phyloP scores from a whole-genome alignment of 2,329 filamentous ascomycete genomes.

The Thielaviopsis euricoi region DNA sequence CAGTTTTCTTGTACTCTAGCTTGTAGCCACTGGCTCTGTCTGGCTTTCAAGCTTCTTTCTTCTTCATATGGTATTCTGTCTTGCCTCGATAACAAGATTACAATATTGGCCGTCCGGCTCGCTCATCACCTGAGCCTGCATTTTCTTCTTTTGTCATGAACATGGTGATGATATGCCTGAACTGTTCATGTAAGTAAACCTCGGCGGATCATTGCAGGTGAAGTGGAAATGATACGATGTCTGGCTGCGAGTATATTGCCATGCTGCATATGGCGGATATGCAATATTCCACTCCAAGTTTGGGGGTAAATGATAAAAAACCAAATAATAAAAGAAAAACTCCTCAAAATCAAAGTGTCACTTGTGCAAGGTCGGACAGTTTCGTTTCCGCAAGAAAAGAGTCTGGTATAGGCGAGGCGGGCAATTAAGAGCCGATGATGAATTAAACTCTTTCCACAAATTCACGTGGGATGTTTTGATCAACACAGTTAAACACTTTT shows the following conservation, averaged over 20 bases:
- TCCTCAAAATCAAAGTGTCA: background rate
- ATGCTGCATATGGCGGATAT: background rate
- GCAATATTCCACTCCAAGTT: background rate
- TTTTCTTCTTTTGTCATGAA: background rate
- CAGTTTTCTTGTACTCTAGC: no score
- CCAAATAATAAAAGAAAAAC: no score
- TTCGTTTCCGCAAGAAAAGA: background rate
- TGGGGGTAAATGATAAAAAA: no score
- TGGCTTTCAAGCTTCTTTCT: no score
- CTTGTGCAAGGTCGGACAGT: background rate
- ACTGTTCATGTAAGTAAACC: no score
- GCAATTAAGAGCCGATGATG: slow-evolving; percentile 4
- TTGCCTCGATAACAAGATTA: background rate
- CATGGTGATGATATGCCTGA: no score
- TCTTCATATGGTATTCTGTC: no score
- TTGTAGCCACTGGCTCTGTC: no score
- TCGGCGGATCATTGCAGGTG: background rate
- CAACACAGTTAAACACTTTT: no score
- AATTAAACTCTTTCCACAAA: background rate
- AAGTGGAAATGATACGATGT: background rate
- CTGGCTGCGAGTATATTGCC: background rate
- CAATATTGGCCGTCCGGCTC: background rate
- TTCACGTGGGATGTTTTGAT: background rate
- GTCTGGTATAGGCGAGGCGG: slow-evolving; percentile 5
- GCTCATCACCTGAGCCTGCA: background rate